A percentile compares a stretch with the other conserved stretches of the same genome.
Evolutionary conservation across 75 land plant genomes (phyloP).

Genomic region (Cupressus sempervirens): DNA sequence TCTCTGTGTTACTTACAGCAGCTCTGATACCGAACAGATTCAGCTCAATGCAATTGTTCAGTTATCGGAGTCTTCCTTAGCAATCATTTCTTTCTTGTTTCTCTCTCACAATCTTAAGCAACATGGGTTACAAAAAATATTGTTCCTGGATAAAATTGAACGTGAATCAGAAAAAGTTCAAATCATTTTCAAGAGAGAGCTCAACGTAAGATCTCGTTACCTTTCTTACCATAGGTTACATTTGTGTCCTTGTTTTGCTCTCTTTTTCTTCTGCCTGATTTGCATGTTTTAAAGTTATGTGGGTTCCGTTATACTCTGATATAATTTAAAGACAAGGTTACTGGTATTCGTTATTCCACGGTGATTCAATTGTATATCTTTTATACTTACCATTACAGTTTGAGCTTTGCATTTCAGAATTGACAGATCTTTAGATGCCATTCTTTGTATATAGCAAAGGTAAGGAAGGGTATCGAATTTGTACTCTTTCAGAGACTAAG

Average conservation of each 20-base stretch:
- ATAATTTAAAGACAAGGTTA: no score
- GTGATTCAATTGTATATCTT: no score
- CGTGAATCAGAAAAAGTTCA: conserved; percentile 30
- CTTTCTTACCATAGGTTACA: background rate
- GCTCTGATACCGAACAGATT: conserved; percentile 36
- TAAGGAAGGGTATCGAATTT: no score
- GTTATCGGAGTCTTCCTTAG: conserved; percentile 46
- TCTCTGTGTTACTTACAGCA: conserved; percentile 18
- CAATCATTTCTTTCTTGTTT: conserved; percentile 60
- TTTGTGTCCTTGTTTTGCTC: background rate
- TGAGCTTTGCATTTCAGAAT: no score
- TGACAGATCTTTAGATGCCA: no score
- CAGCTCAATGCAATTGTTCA: conserved; percentile 61
- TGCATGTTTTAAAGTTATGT: no score
- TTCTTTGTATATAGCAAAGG: no score
- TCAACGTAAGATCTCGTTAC: conserved; percentile 36
- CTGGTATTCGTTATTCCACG: no score
- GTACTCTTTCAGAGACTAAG: no score
- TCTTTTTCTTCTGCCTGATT: background rate
- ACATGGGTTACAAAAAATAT: conserved; percentile 56
- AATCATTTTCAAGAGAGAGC: conserved; percentile 37
- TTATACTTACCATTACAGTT: no score
- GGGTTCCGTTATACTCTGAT: no score
- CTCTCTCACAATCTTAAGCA: conserved; percentile 37
- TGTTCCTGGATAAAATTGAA: conserved; percentile 62